Evolutionary conservation across 78 protist species (phyloP), one percentile per base, ranked within the genome.

Genomic region (Corallochytrium limacisporum): DNA sequence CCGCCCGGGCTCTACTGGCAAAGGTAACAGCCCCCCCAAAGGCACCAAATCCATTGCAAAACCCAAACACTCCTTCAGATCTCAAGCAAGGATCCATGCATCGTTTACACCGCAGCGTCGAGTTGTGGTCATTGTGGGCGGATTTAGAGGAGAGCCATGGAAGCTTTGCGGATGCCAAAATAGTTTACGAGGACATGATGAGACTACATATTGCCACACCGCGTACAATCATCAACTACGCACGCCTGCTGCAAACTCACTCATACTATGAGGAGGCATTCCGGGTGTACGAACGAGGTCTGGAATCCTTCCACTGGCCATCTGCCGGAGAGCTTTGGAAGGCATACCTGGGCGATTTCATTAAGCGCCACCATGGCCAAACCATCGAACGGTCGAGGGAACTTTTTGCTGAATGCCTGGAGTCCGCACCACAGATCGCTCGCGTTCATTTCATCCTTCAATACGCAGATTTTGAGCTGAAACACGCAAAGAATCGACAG

Each of bases 61-160:
- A n/a, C n/a, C n/a, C n/a, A n/a, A n/a, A n/a, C n/a, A n/a, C n/a
- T n/a, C n/a, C n/a, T n/a, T n/a, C n/a, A n/a, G n/a, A n/a, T n/a
- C n/a, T n/a, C n/a, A n/a, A n/a, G n/a, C n/a, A n/a, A n/a, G n/a
- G n/a, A n/a, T n/a, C n/a, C n/a, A n/a, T n/a, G n/a, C n/a, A n/a
- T n/a, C 78, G 91, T n/a, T 39, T 96, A 24, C 81, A 65, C 82
- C 76, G 65, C 63, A 53, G 78, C 46, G 48, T 79, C 29, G 56
- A 56, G 43, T 74, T 96, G 8, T 96, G 99, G 99, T 57, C 85
- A 1, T 43, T 88, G 26, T 91, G 87, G 48, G 93, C 75, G 12
- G 99, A 96, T 60, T 56, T 96, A 22, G 95, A 91, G 55, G 99
- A 91, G 72, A 48, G 72, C 5, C 66, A 91, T 33, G 95, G 95